These are phyloP conservation scores for Cytospora schulzeri DNA, from an alignment of 2,329 filamentous ascomycete genomes.

Conservation along the genomic window DNA sequence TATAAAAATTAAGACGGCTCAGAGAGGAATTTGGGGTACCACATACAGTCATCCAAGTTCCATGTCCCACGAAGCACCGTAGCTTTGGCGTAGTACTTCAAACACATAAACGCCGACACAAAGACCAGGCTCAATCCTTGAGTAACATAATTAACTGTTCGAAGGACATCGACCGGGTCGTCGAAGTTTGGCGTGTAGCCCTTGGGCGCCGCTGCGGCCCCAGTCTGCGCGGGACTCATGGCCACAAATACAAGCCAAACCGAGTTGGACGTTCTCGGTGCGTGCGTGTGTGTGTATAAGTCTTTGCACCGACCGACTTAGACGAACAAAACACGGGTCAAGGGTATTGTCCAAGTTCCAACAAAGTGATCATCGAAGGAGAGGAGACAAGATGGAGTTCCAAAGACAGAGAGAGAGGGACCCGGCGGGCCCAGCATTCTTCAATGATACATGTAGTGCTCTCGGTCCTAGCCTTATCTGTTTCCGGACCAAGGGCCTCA, in stretches of 20 bases:
- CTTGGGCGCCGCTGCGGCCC: slow-evolving; percentile 32
- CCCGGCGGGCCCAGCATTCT: not conserved
- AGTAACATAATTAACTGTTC: slow-evolving; percentile 34
- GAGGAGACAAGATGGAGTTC: not conserved
- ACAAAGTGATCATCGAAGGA: not conserved
- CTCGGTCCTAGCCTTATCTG: no score
- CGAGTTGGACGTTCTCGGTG: no score
- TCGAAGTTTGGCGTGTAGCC: slow-evolving; percentile 34
- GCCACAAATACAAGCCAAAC: no score
- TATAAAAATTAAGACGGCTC: not conserved
- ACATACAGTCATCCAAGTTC: slow-evolving; percentile 36
- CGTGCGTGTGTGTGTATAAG: not conserved
- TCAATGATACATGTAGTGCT: not conserved
- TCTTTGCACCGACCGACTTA: not conserved
- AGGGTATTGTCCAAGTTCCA: not conserved
- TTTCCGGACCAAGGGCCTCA: no score
- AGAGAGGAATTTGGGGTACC: not conserved
- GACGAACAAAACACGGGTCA: not conserved
- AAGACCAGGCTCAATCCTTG: slow-evolving; percentile 35
- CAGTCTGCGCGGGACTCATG: slow-evolving; percentile 19
- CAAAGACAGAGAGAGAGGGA: not conserved
- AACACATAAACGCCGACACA: slow-evolving; percentile 33
- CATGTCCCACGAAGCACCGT: slow-evolving; percentile 28
- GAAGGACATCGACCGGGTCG: slow-evolving; percentile 34
- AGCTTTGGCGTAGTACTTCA: slow-evolving; percentile 34